Evolutionary conservation across 2,329 filamentous ascomycete species (phyloP), one percentile per base, ranked within the genome.

Genomic region (Dactylella cylindrospora): DNA sequence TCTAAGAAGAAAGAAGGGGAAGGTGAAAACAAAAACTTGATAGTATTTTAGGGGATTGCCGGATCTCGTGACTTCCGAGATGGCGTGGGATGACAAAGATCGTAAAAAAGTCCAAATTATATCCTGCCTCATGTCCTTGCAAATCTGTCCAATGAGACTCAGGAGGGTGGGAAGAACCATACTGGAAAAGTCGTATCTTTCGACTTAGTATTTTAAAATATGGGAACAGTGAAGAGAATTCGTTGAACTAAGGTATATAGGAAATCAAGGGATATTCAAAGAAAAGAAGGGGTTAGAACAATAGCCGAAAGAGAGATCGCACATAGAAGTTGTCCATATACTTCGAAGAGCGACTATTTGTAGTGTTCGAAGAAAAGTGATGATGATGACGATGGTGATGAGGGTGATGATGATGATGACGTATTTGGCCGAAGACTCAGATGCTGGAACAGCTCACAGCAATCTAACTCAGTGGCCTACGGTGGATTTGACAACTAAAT

Each of bases 401-500:
- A n/a, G n/a, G n/a, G n/a, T n/a, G n/a, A n/a, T n/a, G n/a, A n/a
- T n/a, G n/a, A n/a, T n/a, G n/a, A n/a, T n/a, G n/a, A n/a, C n/a
- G n/a, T n/a, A n/a, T n/a, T n/a, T n/a, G n/a, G n/a, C n/a, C n/a
- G n/a, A n/a, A n/a, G n/a, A n/a, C n/a, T n/a, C n/a, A n/a, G n/a
- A n/a, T n/a, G n/a, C n/a, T n/a, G n/a, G n/a, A n/a, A n/a, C n/a
- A n/a, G n/a, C n/a, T n/a, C n/a, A n/a, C n/a, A n/a, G n/a, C n/a
- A n/a, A n/a, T n/a, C n/a, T n/a, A n/a, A n/a, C n/a, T n/a, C n/a
- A n/a, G n/a, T n/a, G n/a, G n/a, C n/a, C n/a, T n/a, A n/a, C n/a
- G n/a, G n/a, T n/a, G n/a, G n/a, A n/a, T n/a, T n/a, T n/a, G 49
- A 54, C 41, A 33, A 54, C 35, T 45, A 50, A 19, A 53, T 36